These are phyloP conservation scores for Ustilago lituana DNA, from an alignment of 1,284 basidiomycete species.

Conservation along the genomic window DNA sequence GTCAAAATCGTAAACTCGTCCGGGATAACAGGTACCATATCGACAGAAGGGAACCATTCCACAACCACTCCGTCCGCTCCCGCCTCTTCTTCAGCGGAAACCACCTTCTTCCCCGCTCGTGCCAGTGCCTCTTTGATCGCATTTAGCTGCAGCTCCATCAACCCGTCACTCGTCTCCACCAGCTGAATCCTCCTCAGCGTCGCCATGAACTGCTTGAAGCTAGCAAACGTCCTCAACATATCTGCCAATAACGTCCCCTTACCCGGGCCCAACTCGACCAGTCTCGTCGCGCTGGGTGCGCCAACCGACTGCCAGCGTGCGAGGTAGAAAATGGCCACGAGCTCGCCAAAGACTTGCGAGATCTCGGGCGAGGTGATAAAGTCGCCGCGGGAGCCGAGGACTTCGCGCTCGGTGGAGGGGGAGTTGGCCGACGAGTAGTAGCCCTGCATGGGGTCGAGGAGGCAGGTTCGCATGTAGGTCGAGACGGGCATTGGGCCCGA, in stretches of 20 bases:
- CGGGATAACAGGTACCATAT: slow-evolving; percentile 73
- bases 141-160: slow-evolving; percentile 55
- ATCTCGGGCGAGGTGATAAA: slow-evolving; percentile 98
- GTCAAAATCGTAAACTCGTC: slow-evolving; percentile 81
- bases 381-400: slow-evolving; percentile 88
- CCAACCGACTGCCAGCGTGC: slow-evolving; percentile 79
- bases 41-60: slow-evolving; percentile 80
- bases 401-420: slow-evolving; percentile 68
- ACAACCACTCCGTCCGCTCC: slow-evolving; percentile 66
- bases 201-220: slow-evolving; percentile 51
- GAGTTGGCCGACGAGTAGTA: slow-evolving; percentile 60
- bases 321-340: slow-evolving; percentile 75
- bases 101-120: slow-evolving; percentile 42
- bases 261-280: slow-evolving; percentile 94
- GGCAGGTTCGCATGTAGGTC: slow-evolving; percentile 64
- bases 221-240: slow-evolving; percentile 74
- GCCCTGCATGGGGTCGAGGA: slow-evolving; percentile 64
- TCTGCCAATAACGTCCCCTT: slow-evolving; percentile 91
- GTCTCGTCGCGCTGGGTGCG: slow-evolving; percentile 72
- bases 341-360: slow-evolving; percentile 93
- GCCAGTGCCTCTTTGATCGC: slow-evolving; percentile 46
- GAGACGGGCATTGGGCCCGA: slow-evolving; percentile 63
- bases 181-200: slow-evolving; percentile 57
- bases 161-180: slow-evolving; percentile 62
- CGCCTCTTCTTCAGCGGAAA: slow-evolving; percentile 29